Evolutionary conservation across 2,329 filamentous ascomycete species (phyloP).

Genomic region (Sordariomycetes sp.): DNA sequence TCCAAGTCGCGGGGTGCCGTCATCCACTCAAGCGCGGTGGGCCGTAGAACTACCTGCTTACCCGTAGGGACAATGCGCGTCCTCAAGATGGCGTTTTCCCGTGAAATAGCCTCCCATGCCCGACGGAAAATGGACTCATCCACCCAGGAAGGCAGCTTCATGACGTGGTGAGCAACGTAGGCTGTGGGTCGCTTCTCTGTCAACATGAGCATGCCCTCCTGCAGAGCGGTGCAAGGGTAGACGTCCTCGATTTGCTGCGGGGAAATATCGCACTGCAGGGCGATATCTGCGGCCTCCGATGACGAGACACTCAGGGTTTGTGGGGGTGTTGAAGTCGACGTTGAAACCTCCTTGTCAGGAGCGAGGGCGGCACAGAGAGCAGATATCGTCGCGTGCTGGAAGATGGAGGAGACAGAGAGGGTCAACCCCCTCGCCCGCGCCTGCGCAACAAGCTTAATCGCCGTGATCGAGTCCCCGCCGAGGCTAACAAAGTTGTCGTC

Average conservation of each 20-base stretch:
- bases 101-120: slow-evolving; percentile 12
- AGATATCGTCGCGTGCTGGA: slow-evolving; percentile 30
- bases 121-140: slow-evolving; percentile 7
- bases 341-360: too few species aligned
- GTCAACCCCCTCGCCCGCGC: slow-evolving; percentile 34
- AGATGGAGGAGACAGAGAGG: slow-evolving; percentile 44
- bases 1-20: slow-evolving; percentile 9
- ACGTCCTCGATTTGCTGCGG: slow-evolving; percentile 9
- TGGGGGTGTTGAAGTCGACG: slow-evolving; percentile 7
- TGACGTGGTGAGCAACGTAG: slow-evolving; percentile 11
- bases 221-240: slow-evolving; percentile 12
- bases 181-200: slow-evolving; percentile 7
- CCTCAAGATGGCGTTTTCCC: slow-evolving; percentile 12
- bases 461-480: slow-evolving; percentile 49
- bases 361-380: too few species aligned
- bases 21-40: slow-evolving; percentile 21
- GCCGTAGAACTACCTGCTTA: slow-evolving; percentile 30
- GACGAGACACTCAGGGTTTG: not conserved
- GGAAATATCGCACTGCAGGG: slow-evolving; percentile 8
- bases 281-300: slow-evolving; percentile 20
- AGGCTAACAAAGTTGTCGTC: slow-evolving; percentile 51
- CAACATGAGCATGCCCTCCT: slow-evolving; percentile 11
- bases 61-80: slow-evolving; percentile 12
- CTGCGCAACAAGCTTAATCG: slow-evolving; percentile 50
- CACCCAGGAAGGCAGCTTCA: slow-evolving; percentile 7